These are phyloP conservation scores for Ophiorrhiza pumila DNA, from an alignment of 257 asterid species.

Conservation along the genomic window DNA sequence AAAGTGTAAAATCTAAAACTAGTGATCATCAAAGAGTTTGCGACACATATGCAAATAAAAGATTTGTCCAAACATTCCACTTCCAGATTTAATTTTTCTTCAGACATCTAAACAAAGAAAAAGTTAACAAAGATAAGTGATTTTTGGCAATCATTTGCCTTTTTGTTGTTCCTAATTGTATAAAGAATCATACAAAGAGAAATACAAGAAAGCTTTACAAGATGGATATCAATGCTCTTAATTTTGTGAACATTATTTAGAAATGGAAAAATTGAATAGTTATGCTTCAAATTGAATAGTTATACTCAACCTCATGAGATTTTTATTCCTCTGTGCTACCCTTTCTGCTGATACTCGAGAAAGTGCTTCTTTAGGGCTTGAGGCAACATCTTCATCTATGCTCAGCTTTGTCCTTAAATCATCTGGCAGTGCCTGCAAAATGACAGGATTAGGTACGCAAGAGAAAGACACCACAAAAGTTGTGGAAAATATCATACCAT, in stretches of 20 bases:
- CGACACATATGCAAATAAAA: no score
- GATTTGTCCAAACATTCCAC: neutral
- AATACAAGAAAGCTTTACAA: neutral
- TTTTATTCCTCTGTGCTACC: slow-evolving; percentile 55
- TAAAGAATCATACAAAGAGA: neutral
- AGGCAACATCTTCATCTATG: slow-evolving; percentile 75
- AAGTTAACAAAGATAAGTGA: neutral
- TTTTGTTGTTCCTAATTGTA: neutral
- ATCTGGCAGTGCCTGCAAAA: slow-evolving; percentile 85
- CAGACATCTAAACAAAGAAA: neutral
- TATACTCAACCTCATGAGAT: slow-evolving; percentile 49
- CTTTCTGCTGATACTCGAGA: slow-evolving; percentile 70
- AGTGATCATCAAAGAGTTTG: neutral
- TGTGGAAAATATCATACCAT: slow-evolving; percentile 58
- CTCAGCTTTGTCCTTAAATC: slow-evolving; percentile 89
- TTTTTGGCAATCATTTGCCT: neutral
- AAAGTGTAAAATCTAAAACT: neutral
- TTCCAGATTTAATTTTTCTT: neutral
- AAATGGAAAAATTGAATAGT: neutral
- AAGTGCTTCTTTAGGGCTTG: slow-evolving; percentile 87
- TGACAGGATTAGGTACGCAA: slow-evolving; percentile 23
- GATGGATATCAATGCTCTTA: no score
- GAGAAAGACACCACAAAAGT: slow-evolving; percentile 13
- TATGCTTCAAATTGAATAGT: no score
- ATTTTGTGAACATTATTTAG: neutral